These are phyloP conservation scores for Potentilla sterilis DNA, from an alignment of 306 rosid genomes.

Conservation along the genomic window DNA sequence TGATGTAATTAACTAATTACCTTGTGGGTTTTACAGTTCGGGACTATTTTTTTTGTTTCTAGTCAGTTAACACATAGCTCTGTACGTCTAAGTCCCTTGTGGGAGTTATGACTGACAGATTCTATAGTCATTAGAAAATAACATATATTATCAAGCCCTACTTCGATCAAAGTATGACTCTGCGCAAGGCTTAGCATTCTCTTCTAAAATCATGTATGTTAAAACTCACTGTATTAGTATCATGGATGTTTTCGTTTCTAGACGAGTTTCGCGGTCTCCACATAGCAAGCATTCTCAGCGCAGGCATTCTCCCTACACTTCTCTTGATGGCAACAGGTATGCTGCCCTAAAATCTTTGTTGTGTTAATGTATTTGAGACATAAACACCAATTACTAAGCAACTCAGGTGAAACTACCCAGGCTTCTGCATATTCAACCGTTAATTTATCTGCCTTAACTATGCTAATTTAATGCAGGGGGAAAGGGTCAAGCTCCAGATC, in stretches of 20 bases:
- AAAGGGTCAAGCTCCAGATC: conserved; percentile 87
- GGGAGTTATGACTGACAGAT: background rate
- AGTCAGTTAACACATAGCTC: background rate
- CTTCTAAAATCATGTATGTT: conserved; percentile 43
- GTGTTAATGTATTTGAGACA: conserved; percentile 62
- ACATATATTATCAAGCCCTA: conserved; percentile 34
- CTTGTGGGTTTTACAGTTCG: conserved; percentile 1
- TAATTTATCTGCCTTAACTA: conserved; percentile 28
- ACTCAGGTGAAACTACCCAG: conserved; percentile 65
- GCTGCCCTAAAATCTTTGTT: conserved; percentile 50
- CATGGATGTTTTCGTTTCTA: conserved; percentile 89
- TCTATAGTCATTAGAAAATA: conserved; percentile 27
- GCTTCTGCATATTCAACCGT: conserved; percentile 33
- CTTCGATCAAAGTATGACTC: conserved; percentile 47
- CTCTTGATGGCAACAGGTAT: conserved; percentile 90
- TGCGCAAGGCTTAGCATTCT: conserved; percentile 56
- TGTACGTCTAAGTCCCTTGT: conserved; percentile 2
- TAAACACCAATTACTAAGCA: conserved; percentile 55
- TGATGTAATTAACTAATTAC: background rate
- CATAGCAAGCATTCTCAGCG: conserved; percentile 99
- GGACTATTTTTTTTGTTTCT: background rate
- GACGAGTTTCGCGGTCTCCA: conserved; percentile 99
- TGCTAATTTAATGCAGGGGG: conserved; percentile 54
- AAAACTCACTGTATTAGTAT: conserved; percentile 82
- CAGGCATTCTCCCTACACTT: conserved; percentile 99